Evolutionary conservation across 2,329 filamentous ascomycete species (phyloP), one percentile per base, ranked within the genome.

Genomic region (Penicillium sp.): DNA sequence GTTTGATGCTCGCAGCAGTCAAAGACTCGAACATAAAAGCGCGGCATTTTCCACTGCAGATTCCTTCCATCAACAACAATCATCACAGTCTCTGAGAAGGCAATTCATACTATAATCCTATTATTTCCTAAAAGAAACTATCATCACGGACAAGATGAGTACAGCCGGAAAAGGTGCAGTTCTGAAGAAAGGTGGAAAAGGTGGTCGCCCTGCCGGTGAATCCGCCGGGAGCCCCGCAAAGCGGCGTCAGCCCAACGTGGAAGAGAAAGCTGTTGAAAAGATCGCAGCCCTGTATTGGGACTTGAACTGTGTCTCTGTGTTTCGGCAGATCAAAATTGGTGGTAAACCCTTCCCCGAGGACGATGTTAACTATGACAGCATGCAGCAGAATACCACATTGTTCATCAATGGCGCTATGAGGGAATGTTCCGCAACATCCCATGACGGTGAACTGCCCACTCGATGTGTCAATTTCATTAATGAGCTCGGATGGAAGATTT

Each of bases 401-500:
- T 46, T 37, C 37, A 43, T 31, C 42, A 44, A 44, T 13, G 3
- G 4, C 29, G 29, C 11, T 10, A 31, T 31, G 29, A 31, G 29
- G 29, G 29, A 31, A 31, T 11, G 10, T 4, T 31, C 29, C 11
- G 29, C 29, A 31, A 13, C 29, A 10, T 13, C 4, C 29, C 10
- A 31, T 29, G 3, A 33, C 14, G 19, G 16, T 13, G 46, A 3
- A 33, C 11, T 8, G 8, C 4, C 8, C 13, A 44, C 50, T 19
- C 29, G 44, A 49, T 44, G 35, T 24, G n/a, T 27, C 10, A 10
- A 1, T 11, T 61, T 65, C 29, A 50, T 65, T 16, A 22, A 54
- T 3, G 31, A 43, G 6, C 45, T 64, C 16, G 66, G 65, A 8
- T 72, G 69, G 69, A 62, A 59, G 43, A 57, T 70, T 13, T 58